Percentiles rank a stretch among this genome's conserved stretches.
Conservation (phyloP, 257 asterid genomes). For the Solanum habrochaites region DNA sequence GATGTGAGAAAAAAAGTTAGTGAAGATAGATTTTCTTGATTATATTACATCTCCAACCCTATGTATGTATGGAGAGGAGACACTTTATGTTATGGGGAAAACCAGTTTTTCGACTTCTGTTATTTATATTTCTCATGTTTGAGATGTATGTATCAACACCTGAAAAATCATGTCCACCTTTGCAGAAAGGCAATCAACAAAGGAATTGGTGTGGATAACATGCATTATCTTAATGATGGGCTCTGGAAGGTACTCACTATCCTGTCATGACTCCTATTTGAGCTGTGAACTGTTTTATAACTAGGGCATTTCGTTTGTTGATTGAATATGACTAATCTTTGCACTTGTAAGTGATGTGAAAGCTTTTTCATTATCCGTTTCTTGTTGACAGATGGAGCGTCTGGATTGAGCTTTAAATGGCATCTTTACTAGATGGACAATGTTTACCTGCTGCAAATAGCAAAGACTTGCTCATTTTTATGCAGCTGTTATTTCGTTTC, state of each 20-base stretch:
- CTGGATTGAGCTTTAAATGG: conserved; percentile 32
- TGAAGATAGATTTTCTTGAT: neutral
- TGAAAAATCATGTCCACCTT: neutral
- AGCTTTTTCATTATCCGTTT: neutral
- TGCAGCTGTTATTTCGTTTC: neutral
- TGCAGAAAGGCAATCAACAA: conserved; percentile 75
- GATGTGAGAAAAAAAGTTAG: neutral
- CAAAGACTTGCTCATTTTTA: neutral
- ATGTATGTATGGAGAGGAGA: neutral
- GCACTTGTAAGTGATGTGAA: neutral
- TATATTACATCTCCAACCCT: neutral
- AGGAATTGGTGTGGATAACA: conserved; percentile 96
- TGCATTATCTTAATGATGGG: conserved; percentile 99
- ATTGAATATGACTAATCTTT: neutral
- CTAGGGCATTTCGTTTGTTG: neutral
- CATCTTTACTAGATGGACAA: neutral
- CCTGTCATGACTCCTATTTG: neutral
- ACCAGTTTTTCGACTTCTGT: neutral
- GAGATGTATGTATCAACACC: neutral
- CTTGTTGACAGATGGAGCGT: conserved; percentile 47
- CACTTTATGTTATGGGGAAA: neutral
- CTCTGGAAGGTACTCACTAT: conserved; percentile 81
- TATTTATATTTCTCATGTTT: neutral
- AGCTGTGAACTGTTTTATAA: neutral
- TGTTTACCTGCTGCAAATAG: neutral